Evolutionary conservation across 352 stramenopile species (phyloP).

Genomic region (Phytopythium aichiense): DNA sequence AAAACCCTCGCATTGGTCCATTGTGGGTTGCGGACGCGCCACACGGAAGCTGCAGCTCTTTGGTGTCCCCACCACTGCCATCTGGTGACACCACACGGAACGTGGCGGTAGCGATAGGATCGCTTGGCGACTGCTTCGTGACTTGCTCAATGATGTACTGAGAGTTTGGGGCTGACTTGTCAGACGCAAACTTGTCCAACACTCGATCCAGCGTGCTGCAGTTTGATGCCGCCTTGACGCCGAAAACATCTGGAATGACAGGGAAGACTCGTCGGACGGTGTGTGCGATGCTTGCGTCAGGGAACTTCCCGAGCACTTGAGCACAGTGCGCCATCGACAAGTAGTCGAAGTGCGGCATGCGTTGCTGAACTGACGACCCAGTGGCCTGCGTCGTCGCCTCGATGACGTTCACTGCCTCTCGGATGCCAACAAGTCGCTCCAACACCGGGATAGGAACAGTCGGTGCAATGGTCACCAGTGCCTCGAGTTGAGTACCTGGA

Average conservation of each 20-base stretch:
- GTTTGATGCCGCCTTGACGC: constrained; percentile 32
- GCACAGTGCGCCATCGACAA: constrained; percentile 58
- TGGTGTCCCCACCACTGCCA: constrained; percentile 5
- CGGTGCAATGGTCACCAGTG: constrained; percentile 37
- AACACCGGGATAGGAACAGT: constrained; percentile 44
- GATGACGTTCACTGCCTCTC: constrained; percentile 67
- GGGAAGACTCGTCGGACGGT: constrained; percentile 54
- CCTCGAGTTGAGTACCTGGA: constrained; percentile 59
- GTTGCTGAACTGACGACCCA: constrained; percentile 7
- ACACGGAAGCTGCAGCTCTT: constrained; percentile 33
- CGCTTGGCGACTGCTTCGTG: constrained; percentile 17
- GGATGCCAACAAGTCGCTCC: constrained; percentile 69
- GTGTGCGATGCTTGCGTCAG: constrained; percentile 27
- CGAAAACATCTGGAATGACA: constrained; percentile 41
- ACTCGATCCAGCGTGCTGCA: constrained; percentile 51
- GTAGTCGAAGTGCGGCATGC: constrained; percentile 74
- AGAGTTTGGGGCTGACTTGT: neutral
- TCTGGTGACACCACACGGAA: constrained; percentile 9
- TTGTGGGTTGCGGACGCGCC: constrained; percentile 28
- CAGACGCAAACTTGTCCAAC: constrained; percentile 17
- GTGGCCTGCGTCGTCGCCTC: constrained; percentile 45
- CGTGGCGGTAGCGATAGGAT: constrained; percentile 16
- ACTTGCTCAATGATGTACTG: constrained; percentile 35
- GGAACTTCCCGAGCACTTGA: constrained; percentile 48
- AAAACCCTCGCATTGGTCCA: constrained; percentile 32